Evolutionary conservation across 768 basidiomycete genomes (phyloP), one percentile per base, ranked within the genome.

Genomic region (Boletus tomentosulus): DNA sequence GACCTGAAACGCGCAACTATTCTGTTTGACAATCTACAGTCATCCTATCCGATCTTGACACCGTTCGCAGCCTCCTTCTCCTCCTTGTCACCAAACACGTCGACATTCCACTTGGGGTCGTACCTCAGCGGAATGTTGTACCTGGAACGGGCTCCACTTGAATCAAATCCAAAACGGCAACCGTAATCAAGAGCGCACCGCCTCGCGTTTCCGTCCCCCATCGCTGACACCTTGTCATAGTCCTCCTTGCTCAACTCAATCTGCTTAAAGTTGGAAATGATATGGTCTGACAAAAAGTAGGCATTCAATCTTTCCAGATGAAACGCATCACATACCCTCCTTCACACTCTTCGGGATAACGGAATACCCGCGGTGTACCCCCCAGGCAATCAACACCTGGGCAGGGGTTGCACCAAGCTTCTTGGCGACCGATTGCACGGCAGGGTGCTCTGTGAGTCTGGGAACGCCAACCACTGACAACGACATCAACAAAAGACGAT

Each of bases 291-390:
- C 48, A 42, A 8, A 4, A 10, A 7, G 5, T 38, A n/a, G 15
- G 13, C 27, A 12, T 13, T 41, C 49, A 13, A 11, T 16, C 50
- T 25, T 31, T 43, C 25, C 24, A 39, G 16, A 34, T 24, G n/a
- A 13, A 27, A 5, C 39, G 53, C 15, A n/a, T 50, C 25, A 51
- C 67, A 33, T 11, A 33, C 31, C 31, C 31, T 33, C 31, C 33
- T 34, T 34, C 33, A 34, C 33, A 34, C 33, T 34, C 33, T 94
- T 93, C 16, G 92, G 92, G 62, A 93, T 90, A 57, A 93, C 86
- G 9, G 84, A 84, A 69, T 84, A 86, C 12, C 90, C 92, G 39
- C 89, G 80, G 60, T 84, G 67, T 35, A 71, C 80, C 12, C 83
- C 86, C 90, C 90, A 95, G 45, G 31, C 33, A 34, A 34, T 34